Conservation (phyloP, 179 eudicot species). For the Camellia oleifera region DNA sequence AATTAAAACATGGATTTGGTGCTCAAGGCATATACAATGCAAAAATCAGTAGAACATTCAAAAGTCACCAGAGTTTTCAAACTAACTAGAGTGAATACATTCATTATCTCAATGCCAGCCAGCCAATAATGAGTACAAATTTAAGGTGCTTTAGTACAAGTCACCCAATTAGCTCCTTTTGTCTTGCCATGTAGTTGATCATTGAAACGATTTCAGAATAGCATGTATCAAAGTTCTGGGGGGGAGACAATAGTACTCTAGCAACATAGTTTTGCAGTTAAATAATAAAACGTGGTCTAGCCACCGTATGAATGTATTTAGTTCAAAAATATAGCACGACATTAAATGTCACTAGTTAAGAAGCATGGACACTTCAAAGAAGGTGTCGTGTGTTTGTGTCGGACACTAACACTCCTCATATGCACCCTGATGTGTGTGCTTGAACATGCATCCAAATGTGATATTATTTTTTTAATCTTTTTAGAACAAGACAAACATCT, state of each 20-base stretch:
- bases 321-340: not conserved
- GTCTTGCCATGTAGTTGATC: not conserved
- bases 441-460: no score
- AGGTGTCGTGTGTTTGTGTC: no score
- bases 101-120: not conserved
- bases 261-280: not conserved
- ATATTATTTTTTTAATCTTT: no score
- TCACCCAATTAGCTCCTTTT: not conserved
- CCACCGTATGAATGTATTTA: not conserved
- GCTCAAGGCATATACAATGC: not conserved
- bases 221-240: no score
- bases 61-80: not conserved
- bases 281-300: not conserved
- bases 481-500: no score
- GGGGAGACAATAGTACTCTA: not conserved
- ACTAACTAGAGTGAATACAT: not conserved
- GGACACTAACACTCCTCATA: no score
- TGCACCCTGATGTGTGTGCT: no score
- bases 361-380: no score
- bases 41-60: not conserved
- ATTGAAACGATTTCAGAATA: not conserved
- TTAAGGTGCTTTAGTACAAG: not conserved
- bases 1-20: not conserved
- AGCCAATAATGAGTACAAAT: not conserved
- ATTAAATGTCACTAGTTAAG: not conserved